Percentiles rank a stretch among this genome's conserved stretches.
Conservation (phyloP, 2,329 filamentous ascomycete genomes). For the Cladosporium sp. region DNA sequence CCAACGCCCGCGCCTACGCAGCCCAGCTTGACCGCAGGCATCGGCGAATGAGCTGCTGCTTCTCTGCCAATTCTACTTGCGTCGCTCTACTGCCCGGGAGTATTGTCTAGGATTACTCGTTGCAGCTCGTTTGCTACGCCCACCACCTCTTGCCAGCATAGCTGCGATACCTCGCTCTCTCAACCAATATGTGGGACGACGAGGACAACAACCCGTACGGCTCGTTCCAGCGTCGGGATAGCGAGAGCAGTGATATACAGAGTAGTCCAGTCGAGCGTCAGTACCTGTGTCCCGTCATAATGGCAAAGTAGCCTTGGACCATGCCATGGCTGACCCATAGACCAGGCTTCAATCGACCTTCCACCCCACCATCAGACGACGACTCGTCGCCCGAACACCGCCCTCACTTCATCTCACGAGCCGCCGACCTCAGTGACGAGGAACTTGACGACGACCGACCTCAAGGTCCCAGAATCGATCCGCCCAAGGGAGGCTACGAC, state of each 20-base stretch:
- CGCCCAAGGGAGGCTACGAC: slow-evolving; percentile 82
- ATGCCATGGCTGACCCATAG: background rate
- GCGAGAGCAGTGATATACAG: slow-evolving; percentile 60
- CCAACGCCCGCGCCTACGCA: background rate
- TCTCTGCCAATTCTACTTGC: background rate
- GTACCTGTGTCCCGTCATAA: slow-evolving; percentile 10
- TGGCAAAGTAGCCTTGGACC: background rate
- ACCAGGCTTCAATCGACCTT: slow-evolving; percentile 56
- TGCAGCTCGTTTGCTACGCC: background rate
- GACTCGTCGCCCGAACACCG: slow-evolving; percentile 65
- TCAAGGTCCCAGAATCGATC: slow-evolving; percentile 44
- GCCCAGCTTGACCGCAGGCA: slow-evolving; percentile 8
- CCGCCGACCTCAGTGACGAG: slow-evolving; percentile 55
- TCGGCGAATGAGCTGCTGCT: slow-evolving; percentile 3
- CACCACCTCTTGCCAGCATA: background rate
- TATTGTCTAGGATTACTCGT: background rate
- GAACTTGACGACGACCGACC: slow-evolving; percentile 52
- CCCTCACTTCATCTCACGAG: slow-evolving; percentile 52
- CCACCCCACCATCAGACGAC: slow-evolving; percentile 66
- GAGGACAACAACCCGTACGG: slow-evolving; percentile 98
- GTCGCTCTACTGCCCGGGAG: background rate
- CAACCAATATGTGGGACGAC: slow-evolving; percentile 83
- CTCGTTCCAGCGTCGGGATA: slow-evolving; percentile 84
- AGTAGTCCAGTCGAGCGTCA: slow-evolving; percentile 26
- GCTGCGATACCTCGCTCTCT: background rate